A percentile compares a stretch with the other conserved stretches of the same genome.
Conservation (phyloP, 805 yeast species). For the Torulaspora delbrueckii region DNA sequence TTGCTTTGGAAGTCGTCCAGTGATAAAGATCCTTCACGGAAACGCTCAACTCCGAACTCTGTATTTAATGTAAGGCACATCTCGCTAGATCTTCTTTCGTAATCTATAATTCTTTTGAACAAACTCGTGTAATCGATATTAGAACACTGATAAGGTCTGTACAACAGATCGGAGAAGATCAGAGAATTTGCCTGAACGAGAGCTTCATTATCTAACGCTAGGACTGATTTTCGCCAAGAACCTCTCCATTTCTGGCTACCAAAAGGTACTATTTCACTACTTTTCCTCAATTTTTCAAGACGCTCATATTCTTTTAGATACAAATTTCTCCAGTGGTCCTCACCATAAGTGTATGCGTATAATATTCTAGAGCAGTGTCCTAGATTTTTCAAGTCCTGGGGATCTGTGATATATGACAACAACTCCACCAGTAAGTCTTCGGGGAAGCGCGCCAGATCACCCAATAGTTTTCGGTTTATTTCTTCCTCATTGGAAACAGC, state of each 20-base stretch:
- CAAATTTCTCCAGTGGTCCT: conserved; percentile 73
- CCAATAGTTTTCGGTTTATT: conserved; percentile 42
- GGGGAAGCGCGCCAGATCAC: conserved; percentile 46
- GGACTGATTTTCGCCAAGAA: conserved; percentile 68
- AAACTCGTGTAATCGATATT: conserved; percentile 54
- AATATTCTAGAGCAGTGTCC: conserved; percentile 59
- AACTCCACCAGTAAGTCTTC: conserved; percentile 62
- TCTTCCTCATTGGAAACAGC: conserved; percentile 9
- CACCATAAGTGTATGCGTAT: conserved; percentile 70
- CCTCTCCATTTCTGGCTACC: conserved; percentile 57
- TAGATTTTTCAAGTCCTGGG: conserved; percentile 46
- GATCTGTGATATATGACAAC: conserved; percentile 44
- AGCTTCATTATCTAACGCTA: conserved; percentile 43
- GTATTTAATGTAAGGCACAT: conserved; percentile 20
- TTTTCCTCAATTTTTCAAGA: conserved; percentile 18
- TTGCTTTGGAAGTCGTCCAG: conserved; percentile 42
- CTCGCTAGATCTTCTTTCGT: conserved; percentile 37
- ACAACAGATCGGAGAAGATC: conserved; percentile 71
- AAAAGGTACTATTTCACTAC: conserved; percentile 23
- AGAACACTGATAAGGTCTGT: conserved; percentile 78
- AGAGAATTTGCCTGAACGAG: conserved; percentile 43
- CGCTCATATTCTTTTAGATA: conserved; percentile 37
- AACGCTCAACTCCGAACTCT: conserved; percentile 45
- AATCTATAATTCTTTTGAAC: conserved; percentile 46
- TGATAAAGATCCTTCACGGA: conserved; percentile 43